Percentiles rank a stretch among this genome's conserved stretches.
phyloP scores from a whole-genome alignment of 805 yeast species.

The Hanseniaspora valbyensis region DNA sequence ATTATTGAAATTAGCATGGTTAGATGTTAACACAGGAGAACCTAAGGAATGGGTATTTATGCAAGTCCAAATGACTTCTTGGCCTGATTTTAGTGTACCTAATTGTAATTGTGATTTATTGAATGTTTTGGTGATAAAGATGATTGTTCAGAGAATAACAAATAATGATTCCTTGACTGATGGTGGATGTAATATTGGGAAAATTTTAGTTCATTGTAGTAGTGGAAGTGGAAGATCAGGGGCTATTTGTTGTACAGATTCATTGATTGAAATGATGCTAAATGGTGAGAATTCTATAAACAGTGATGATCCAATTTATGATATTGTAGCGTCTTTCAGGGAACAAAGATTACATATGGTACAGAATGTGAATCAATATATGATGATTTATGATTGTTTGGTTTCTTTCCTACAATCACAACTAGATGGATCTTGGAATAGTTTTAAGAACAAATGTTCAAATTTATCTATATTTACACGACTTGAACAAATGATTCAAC shows the following conservation, averaged over 20 bases:
- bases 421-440: conserved; percentile 7
- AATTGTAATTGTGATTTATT: conserved; percentile 38
- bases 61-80: conserved; percentile 65
- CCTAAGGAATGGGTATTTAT: conserved; percentile 42
- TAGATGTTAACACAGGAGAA: background rate
- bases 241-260: conserved; percentile 65
- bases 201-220: conserved; percentile 72
- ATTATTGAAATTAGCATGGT: conserved; percentile 28
- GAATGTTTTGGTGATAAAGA: conserved; percentile 39
- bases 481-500: background rate
- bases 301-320: conserved; percentile 45
- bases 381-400: conserved; percentile 57
- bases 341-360: conserved; percentile 76
- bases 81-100: conserved; percentile 76
- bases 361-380: conserved; percentile 64
- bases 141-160: conserved; percentile 31
- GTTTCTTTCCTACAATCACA: conserved; percentile 22
- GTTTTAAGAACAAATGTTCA: background rate
- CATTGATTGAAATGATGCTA: conserved; percentile 21
- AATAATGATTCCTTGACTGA: conserved; percentile 6
- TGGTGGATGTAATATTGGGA: conserved; percentile 22
- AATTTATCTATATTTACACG: background rate
- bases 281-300: background rate
- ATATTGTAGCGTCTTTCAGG: conserved; percentile 55
- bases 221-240: conserved; percentile 98